A percentile compares a stretch with the other conserved stretches of the same genome.
Evolutionary conservation across 768 basidiomycete genomes (phyloP).

Genomic region (Termitomyces heimii): DNA sequence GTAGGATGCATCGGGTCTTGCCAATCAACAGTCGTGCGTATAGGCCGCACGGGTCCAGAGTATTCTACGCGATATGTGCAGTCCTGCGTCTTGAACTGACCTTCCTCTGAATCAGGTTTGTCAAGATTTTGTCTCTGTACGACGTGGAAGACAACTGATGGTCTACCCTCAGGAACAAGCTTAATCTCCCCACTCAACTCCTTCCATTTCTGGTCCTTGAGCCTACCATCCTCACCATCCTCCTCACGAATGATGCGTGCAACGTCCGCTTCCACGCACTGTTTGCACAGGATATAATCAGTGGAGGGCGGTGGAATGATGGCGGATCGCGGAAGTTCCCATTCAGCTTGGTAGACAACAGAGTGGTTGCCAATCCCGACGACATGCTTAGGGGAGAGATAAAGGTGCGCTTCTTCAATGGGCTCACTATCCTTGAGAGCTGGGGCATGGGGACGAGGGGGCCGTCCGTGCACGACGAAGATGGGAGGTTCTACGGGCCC

Average conservation of each 20-base stretch:
- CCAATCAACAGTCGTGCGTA: slow-evolving; percentile 21
- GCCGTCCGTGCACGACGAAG: slow-evolving; percentile 22
- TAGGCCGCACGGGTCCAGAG: slow-evolving; percentile 9
- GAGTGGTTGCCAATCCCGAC: slow-evolving; percentile 51
- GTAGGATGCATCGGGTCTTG: slow-evolving; percentile 23
- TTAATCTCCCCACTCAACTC: slow-evolving; percentile 6
- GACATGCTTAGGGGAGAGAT: slow-evolving; percentile 30
- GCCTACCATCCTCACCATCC: slow-evolving; percentile 19
- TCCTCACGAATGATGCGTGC: slow-evolving; percentile 16
- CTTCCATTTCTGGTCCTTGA: slow-evolving; percentile 11
- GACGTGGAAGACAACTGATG: not conserved
- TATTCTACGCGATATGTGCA: slow-evolving; percentile 1
- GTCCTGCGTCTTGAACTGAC: not conserved
- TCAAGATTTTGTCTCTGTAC: not conserved
- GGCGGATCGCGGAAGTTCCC: slow-evolving; percentile 17
- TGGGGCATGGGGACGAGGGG: slow-evolving; percentile 5
- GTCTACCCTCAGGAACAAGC: not conserved
- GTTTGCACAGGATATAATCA: slow-evolving; percentile 23
- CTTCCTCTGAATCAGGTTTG: not conserved
- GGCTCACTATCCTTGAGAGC: not conserved
- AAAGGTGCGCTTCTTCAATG: slow-evolving; percentile 40
- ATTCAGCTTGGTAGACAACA: slow-evolving; percentile 40
- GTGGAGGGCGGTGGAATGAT: not conserved
- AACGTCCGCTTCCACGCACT: slow-evolving; percentile 30
- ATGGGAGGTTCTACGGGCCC: slow-evolving; percentile 18